A percentile compares a stretch with the other conserved stretches of the same genome.
Conservation (phyloP, 768 basidiomycete species). For the Tricholoma sp. region DNA sequence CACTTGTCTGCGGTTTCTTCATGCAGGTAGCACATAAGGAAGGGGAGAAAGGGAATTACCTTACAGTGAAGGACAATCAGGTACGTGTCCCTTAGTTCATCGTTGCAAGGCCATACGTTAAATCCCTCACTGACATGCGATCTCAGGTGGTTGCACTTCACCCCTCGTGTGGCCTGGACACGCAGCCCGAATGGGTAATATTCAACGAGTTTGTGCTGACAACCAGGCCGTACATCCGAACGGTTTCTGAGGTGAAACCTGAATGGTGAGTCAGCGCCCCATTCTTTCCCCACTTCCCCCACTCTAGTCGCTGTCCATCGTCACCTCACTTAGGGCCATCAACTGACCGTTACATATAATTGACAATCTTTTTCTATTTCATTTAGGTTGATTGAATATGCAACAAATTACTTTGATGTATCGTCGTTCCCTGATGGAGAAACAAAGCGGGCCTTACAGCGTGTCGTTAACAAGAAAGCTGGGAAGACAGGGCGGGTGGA, state of each 20-base stretch:
- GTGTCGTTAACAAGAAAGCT: slow-evolving; percentile 47
- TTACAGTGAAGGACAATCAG: slow-evolving; percentile 95
- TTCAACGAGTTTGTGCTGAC: slow-evolving; percentile 97
- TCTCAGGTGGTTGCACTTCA: slow-evolving; percentile 67
- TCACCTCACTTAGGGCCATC: neutral
- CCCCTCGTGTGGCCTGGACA: slow-evolving; percentile 83
- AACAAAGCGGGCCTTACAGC: slow-evolving; percentile 59
- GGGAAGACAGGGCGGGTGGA: slow-evolving; percentile 32
- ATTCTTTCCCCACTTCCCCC: neutral
- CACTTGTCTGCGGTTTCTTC: slow-evolving; percentile 90
- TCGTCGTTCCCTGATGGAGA: slow-evolving; percentile 61
- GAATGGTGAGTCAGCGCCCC: slow-evolving; percentile 67
- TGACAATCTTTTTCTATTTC: neutral
- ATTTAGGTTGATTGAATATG: slow-evolving; percentile 34
- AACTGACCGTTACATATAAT: neutral
- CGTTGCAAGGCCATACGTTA: neutral
- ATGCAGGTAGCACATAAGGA: slow-evolving; percentile 98
- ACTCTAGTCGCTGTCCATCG: neutral
- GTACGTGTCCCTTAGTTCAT: slow-evolving; percentile 28
- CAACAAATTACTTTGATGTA: slow-evolving; percentile 64
- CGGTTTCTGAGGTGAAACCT: slow-evolving; percentile 78
- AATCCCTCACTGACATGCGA: neutral
- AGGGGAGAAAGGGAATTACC: slow-evolving; percentile 81
- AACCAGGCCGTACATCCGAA: slow-evolving; percentile 83
- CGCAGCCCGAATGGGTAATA: slow-evolving; percentile 86